Base-by-base conservation (phyloP, 2,329 filamentous ascomycete genomes). In the Purpureocillium takamizusanense region DNA sequence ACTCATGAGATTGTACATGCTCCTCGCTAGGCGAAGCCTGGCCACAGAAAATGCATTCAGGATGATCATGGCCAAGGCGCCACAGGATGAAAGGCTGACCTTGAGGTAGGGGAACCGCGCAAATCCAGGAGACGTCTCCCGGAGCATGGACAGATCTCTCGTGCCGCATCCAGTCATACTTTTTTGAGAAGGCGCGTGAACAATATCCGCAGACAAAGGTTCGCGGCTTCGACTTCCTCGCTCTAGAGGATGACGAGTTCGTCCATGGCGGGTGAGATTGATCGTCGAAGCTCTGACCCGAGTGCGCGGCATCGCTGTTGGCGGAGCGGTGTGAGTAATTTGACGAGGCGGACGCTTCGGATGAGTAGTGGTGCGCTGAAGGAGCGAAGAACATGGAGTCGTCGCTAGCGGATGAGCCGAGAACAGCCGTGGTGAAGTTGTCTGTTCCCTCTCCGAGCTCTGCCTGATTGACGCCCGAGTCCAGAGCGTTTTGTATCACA, bases 121-220 rank as follows among this genome's bases (percentile, higher is more conserved):
- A 80, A 5, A 76, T 64, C 67, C 66, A 75, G 0, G 54, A 56
- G 29, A 59, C 54, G 5, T 60, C 56, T 0, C 57, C 56, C 4
- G 68, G 55, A 2, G 71, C 50, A 44, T 74, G 69, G 4, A 74
- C 55, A 2, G 68, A 68, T 31, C 70, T 61, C 42, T 74, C 71
- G 44, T 75, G 71, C 1, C 72, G 58, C 11, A 57, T 51, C 60
- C 60, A 63, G 38, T 66, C 63, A 37, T 63, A 63, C 31, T 57
- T 60, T 37, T 62, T 65, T 38, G 55, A 57, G 38, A 66, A 66
- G 31, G 43, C 51, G 18, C 62, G 59, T 5, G 46, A 44, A 38
- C 63, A 66, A 40, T 62, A 61, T 0, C 56, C 61, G 43, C 63
- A 66, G 18, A 55, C 51, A 36, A 63, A 65, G 2, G 47, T 47